A percentile compares a stretch with the other conserved stretches of the same genome.
These are phyloP conservation scores for Fraxinus latifolia DNA, from an alignment of 305 asterid genomes.

Conservation along the genomic window DNA sequence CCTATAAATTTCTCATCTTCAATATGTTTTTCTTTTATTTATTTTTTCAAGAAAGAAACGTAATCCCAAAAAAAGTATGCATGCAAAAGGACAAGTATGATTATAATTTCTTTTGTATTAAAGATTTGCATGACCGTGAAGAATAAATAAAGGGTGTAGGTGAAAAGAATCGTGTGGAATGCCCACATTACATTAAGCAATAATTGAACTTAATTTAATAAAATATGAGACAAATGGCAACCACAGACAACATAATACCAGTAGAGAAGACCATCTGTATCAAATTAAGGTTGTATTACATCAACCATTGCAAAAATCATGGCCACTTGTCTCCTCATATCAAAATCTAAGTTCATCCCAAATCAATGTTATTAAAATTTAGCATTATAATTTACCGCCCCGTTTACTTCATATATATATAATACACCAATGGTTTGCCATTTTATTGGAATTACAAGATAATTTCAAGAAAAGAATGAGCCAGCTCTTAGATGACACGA, in stretches of 20 bases:
- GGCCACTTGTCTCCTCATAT: neutral
- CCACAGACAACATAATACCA: conserved; percentile 14
- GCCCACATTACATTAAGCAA: conserved; percentile 5
- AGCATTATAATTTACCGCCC: neutral
- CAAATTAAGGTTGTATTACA: conserved; percentile 13
- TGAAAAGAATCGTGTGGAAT: neutral
- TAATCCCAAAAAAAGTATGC: neutral
- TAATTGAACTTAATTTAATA: conserved; percentile 21
- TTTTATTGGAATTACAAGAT: neutral
- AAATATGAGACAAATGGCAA: conserved; percentile 8
- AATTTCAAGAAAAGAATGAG: neutral
- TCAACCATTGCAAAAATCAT: neutral
- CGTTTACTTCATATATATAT: neutral
- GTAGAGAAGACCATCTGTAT: conserved; percentile 4
- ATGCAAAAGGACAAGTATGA: neutral
- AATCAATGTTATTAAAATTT: neutral
- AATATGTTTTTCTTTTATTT: neutral
- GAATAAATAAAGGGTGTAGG: neutral
- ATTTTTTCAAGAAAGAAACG: neutral
- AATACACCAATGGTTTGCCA: neutral
- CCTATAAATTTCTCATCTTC: neutral
- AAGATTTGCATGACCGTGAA: neutral
- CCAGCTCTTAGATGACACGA: neutral
- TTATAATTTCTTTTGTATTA: neutral
- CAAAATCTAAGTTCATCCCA: neutral